Evolutionary conservation across 2,329 filamentous ascomycete species (phyloP), one percentile per base, ranked within the genome.

Genomic region (Fusarium musae): DNA sequence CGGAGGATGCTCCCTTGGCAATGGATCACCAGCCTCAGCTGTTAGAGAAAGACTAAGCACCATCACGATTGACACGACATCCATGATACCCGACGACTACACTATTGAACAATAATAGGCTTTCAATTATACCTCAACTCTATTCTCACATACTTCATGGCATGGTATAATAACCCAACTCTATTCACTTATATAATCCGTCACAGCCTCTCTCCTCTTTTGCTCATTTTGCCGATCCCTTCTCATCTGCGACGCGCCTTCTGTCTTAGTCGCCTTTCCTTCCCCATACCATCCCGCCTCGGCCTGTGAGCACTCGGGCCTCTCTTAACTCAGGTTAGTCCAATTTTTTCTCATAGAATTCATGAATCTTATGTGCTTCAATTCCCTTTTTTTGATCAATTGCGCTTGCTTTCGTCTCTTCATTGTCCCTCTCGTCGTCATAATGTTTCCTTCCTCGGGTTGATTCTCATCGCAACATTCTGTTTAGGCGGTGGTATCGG

Each of bases 381-480:
- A 37, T 62, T 26, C n/a, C 32, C 12, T 12, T 34, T 21, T 19
- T 16, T 26, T 19, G 17, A 39, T 28, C 5, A 46, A 6, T 34
- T 47, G 30, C 40, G 34, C 28, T 28, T 47, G 40, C 21, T 47
- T 50, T 21, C 16, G 57, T 28, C 50, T n/a, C 23, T 57, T 40
- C 63, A 44, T 28, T 50, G 37, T 67, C 36, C 44, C 59, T 59
- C 50, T 58, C 54, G 50, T 59, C 60, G 59, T 70, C 57, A 67
- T 56, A 73, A 66, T 73, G 63, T 44, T 63, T 70, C 66, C 70
- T 66, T 74, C 67, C 73, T 66, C 69, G 76, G 74, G 67, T 78
- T 78, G 76, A 78, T 77, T 78, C 76, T 78, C 72, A 78, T 78
- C 72, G 76, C 76, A 75, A 74, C 60, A 75, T 78, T 62, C 49